Conservation (phyloP, 495 filamentous ascomycete genomes). For the Trichoderma parareesei region DNA sequence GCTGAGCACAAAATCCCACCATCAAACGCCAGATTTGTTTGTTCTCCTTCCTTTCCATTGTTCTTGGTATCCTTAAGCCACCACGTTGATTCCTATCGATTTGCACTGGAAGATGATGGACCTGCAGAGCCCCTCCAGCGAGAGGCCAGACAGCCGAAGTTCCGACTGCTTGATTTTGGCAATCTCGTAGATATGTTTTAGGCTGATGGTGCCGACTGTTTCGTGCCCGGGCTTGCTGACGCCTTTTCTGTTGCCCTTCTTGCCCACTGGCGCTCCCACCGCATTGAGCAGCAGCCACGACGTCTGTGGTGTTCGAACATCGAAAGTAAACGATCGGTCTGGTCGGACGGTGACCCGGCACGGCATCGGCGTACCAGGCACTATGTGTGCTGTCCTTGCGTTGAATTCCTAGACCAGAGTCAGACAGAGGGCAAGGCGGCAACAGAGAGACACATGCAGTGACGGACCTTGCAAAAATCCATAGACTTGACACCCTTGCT, state of each 20-base stretch:
- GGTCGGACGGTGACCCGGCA: constrained; percentile 84
- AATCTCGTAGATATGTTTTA: constrained; percentile 98
- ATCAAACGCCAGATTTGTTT: not conserved
- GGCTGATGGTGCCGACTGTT: constrained; percentile 66
- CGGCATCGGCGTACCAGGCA: constrained; percentile 76
- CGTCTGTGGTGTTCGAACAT: constrained; percentile 85
- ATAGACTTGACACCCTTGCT: constrained; percentile 98
- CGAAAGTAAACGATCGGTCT: constrained; percentile 89
- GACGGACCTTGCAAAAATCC: constrained; percentile 94
- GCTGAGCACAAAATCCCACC: not conserved
- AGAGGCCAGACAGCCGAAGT: constrained; percentile 68
- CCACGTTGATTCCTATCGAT: constrained; percentile 77
- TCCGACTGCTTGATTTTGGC: constrained; percentile 92
- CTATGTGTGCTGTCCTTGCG: constrained; percentile 81
- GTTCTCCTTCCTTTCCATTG: not conserved
- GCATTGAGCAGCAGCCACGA: constrained; percentile 81
- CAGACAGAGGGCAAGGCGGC: not conserved
- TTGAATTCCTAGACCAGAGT: constrained; percentile 77
- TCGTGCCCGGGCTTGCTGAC: constrained; percentile 73
- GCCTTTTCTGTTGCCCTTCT: constrained; percentile 71
- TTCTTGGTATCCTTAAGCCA: constrained; percentile 41
- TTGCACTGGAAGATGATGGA: constrained; percentile 81
- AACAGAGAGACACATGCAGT: not conserved
- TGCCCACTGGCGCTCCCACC: constrained; percentile 59
- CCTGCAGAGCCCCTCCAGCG: constrained; percentile 73